Evolutionary conservation across 495 filamentous ascomycete genomes (phyloP).

Genomic region (Neurospora sp.): DNA sequence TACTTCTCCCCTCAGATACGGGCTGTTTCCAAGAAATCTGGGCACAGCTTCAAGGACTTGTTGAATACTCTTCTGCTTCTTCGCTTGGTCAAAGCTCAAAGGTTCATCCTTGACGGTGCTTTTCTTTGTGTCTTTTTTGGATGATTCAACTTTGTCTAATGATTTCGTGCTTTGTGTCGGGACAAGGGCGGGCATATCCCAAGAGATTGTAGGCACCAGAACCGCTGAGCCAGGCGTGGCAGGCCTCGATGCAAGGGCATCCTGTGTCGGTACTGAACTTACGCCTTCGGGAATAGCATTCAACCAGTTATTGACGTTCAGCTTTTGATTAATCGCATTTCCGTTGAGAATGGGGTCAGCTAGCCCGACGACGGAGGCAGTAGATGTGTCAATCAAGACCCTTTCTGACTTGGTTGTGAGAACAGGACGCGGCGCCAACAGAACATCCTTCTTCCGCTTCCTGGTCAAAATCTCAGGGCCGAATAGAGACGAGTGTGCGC

Average conservation of each 20-base stretch:
- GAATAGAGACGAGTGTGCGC: slow-evolving; percentile 1
- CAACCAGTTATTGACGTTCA: background rate
- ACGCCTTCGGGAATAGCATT: background rate
- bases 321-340: background rate
- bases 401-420: background rate
- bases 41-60: slow-evolving; percentile 2
- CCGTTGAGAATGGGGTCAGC: background rate
- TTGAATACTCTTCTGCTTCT: background rate
- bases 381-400: background rate
- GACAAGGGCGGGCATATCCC: slow-evolving; percentile 8
- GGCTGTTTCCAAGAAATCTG: slow-evolving; percentile 3
- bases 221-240: background rate
- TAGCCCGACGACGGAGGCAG: background rate
- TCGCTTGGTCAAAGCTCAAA: background rate
- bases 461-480: slow-evolving; percentile 3
- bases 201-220: background rate
- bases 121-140: background rate
- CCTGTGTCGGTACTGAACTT: background rate
- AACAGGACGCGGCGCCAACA: background rate
- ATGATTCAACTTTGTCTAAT: slow-evolving; percentile 4
- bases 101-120: background rate
- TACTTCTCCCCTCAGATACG: slow-evolving; percentile 23
- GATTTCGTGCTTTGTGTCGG: background rate
- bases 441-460: background rate
- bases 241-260: background rate